These are phyloP conservation scores for Hymenoscyphus occultus DNA, from an alignment of 2,329 filamentous ascomycete genomes.

Conservation along the genomic window DNA sequence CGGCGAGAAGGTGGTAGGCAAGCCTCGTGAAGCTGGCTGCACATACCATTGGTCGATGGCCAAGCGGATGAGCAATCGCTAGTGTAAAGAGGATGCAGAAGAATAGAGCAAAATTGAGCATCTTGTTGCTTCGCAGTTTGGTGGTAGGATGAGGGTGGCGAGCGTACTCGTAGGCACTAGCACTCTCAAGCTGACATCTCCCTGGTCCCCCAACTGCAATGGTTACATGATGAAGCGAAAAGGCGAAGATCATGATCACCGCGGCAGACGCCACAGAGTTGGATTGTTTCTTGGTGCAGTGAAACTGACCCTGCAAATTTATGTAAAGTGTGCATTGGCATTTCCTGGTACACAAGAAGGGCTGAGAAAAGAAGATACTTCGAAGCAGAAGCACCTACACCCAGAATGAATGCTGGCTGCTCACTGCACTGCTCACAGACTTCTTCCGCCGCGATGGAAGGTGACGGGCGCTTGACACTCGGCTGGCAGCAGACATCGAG, in stretches of 20 bases:
- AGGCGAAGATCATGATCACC: constrained; percentile 2
- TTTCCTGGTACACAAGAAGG: neutral
- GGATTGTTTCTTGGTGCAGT: constrained; percentile 2
- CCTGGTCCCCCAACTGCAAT: neutral
- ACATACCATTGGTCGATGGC: neutral
- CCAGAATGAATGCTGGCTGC: neutral
- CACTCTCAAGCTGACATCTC: neutral
- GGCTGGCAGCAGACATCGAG: neutral
- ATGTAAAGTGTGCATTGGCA: neutral
- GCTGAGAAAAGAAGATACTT: neutral
- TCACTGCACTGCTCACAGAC: neutral
- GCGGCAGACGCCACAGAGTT: neutral
- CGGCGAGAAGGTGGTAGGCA: neutral
- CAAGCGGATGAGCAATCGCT: neutral
- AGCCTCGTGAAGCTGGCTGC: neutral
- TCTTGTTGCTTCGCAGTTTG: neutral
- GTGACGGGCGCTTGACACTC: neutral
- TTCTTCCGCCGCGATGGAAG: neutral
- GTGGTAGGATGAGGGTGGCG: neutral
- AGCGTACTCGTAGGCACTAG: neutral
- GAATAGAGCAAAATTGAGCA: neutral
- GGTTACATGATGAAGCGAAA: neutral
- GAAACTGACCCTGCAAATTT: neutral
- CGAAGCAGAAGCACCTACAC: neutral
- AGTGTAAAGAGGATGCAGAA: neutral